phyloP scores from a whole-genome alignment of 2,329 filamentous ascomycete genomes.

The Esteya vermicola region DNA sequence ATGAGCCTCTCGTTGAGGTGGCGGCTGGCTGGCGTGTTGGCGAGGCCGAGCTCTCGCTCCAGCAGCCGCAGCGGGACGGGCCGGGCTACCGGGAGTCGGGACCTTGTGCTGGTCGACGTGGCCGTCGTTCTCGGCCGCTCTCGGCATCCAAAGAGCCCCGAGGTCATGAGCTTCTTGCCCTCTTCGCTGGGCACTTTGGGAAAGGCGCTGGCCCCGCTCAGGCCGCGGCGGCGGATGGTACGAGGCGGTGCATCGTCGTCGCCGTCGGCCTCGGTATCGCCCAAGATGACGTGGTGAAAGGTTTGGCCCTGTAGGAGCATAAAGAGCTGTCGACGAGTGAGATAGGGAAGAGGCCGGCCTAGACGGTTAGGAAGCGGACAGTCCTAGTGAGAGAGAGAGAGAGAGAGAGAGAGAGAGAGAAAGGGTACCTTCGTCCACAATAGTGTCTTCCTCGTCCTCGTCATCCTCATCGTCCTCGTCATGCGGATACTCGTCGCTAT shows the following conservation, averaged over 20 bases:
- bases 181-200: conserved; percentile 74
- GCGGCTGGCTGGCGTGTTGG: conserved; percentile 24
- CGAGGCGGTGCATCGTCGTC: no score
- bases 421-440: conserved; percentile 7
- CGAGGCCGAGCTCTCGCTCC: conserved; percentile 68
- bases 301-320: conserved; percentile 13
- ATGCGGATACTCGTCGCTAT: conserved; percentile 2
- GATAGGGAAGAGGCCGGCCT: conserved; percentile 3
- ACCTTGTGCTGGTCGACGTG: background rate
- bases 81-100: background rate
- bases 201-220: conserved; percentile 44
- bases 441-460: conserved; percentile 9
- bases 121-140: conserved; percentile 23
- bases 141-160: conserved; percentile 64
- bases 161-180: conserved; percentile 66
- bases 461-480: conserved; percentile 10
- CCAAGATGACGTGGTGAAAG: conserved; percentile 10
- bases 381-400: background rate
- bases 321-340: conserved; percentile 12
- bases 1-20: conserved; percentile 49
- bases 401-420: background rate
- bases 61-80: conserved; percentile 55
- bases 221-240: conserved; percentile 24
- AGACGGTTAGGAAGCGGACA: no score
- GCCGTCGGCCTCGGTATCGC: conserved; percentile 1